phyloP scores from a whole-genome alignment of 805 yeast genomes.

The Kuraishia hungarica region DNA sequence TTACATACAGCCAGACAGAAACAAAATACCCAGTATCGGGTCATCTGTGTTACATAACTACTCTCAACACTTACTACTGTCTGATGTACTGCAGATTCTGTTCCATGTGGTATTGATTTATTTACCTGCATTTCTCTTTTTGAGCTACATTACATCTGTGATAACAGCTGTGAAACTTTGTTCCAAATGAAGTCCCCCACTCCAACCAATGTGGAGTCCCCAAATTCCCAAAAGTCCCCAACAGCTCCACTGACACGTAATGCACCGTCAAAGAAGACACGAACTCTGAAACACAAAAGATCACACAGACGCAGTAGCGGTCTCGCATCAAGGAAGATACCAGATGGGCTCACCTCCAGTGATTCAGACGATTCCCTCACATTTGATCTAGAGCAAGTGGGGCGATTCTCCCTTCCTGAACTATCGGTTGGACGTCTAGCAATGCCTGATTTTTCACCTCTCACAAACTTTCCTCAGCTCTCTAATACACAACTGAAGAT shows the following conservation, averaged over 20 bases:
- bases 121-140: neutral
- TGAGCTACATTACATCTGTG: neutral
- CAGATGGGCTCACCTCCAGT: neutral
- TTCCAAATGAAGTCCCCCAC: neutral
- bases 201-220: neutral
- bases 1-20: neutral
- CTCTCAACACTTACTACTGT: too few relatives aligned
- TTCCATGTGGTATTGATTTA: neutral
- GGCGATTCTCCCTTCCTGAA: constrained; percentile 23
- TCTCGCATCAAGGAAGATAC: neutral
- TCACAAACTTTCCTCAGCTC: constrained; percentile 18
- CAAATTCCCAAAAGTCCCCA: neutral
- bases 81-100: neutral
- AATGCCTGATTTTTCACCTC: constrained; percentile 19
- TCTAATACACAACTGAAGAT: constrained; percentile 14
- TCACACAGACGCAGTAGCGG: neutral
- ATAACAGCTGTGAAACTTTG: neutral
- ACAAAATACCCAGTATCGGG: too few relatives aligned
- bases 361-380: constrained; percentile 28
- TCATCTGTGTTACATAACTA: too few relatives aligned
- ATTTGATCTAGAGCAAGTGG: constrained; percentile 43
- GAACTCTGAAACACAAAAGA: neutral
- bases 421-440: constrained; percentile 16
- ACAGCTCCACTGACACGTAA: neutral
- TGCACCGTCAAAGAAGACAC: neutral